A percentile compares a stretch with the other conserved stretches of the same genome.
These are phyloP conservation scores for Boletus rubescentipes DNA, from an alignment of 768 basidiomycete species.

Conservation along the genomic window DNA sequence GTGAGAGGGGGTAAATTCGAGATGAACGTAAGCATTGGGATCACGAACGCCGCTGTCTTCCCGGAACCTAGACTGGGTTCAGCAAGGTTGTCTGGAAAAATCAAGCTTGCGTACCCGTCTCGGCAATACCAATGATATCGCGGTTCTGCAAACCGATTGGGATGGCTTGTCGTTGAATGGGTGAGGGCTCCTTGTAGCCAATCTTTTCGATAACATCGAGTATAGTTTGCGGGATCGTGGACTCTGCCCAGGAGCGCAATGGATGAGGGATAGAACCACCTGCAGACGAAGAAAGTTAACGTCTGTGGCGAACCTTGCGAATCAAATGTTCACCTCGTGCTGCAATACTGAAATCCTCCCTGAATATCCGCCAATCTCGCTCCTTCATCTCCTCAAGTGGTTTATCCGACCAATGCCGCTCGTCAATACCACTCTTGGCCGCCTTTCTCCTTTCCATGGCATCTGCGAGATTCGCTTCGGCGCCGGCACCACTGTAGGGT, in stretches of 20 bases:
- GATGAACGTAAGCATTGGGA: constrained; percentile 97
- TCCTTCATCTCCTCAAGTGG: constrained; percentile 89
- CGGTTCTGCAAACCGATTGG: constrained; percentile 97
- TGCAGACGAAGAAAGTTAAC: constrained; percentile 29
- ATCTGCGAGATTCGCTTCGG: constrained; percentile 67
- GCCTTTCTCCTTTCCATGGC: constrained; percentile 80
- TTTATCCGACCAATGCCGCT: constrained; percentile 98
- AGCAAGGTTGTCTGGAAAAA: not conserved
- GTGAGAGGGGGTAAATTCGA: constrained; percentile 78
- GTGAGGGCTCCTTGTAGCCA: constrained; percentile 95
- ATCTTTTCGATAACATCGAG: constrained; percentile 84
- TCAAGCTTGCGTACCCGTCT: constrained; percentile 68
- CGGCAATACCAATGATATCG: constrained; percentile 97
- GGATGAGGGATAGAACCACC: constrained; percentile 95
- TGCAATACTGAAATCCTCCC: constrained; percentile 97
- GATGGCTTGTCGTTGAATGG: constrained; percentile 98
- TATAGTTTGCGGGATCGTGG: constrained; percentile 73
- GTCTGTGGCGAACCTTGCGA: not conserved
- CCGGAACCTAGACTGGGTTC: constrained; percentile 71
- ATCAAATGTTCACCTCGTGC: constrained; percentile 63
- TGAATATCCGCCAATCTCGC: constrained; percentile 98
- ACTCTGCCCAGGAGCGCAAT: constrained; percentile 89
- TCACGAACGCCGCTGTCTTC: constrained; percentile 98
- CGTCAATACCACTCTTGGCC: constrained; percentile 80
- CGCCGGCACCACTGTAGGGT: constrained; percentile 30